Conservation (phyloP, 768 basidiomycete species). For the Psilocybe subaeruginosa region DNA sequence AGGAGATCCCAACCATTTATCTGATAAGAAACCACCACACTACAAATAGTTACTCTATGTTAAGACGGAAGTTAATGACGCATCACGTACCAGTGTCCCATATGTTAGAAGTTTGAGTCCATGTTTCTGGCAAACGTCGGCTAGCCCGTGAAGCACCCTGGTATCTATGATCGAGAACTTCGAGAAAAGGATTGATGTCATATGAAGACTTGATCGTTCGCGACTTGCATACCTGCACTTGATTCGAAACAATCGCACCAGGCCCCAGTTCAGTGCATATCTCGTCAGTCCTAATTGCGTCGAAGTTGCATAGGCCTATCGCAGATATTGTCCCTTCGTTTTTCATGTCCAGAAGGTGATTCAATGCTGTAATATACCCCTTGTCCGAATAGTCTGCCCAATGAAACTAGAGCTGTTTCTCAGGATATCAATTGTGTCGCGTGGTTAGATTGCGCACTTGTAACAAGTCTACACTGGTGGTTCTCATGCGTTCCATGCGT, state of each 20-base stretch:
- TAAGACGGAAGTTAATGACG: background rate
- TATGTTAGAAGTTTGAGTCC: constrained; percentile 78
- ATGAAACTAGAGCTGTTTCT: constrained; percentile 56
- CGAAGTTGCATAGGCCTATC: constrained; percentile 84
- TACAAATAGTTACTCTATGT: constrained; percentile 28
- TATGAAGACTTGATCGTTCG: background rate
- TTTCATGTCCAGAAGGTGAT: constrained; percentile 62
- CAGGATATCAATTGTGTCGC: background rate
- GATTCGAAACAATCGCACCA: constrained; percentile 77
- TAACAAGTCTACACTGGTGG: constrained; percentile 63
- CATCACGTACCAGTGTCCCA: constrained; percentile 67
- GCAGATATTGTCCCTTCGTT: constrained; percentile 59
- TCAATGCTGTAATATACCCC: constrained; percentile 45
- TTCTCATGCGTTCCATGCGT: constrained; percentile 70
- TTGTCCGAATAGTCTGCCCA: constrained; percentile 72
- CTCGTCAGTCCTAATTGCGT: constrained; percentile 73
- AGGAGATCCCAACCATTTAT: constrained; percentile 68
- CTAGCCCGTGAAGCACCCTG: constrained; percentile 77
- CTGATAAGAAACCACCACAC: constrained; percentile 85
- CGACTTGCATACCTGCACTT: constrained; percentile 64
- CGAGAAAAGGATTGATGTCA: constrained; percentile 1
- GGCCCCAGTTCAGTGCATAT: constrained; percentile 77
- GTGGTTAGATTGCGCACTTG: constrained; percentile 47
- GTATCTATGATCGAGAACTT: constrained; percentile 88
- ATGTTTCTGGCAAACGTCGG: constrained; percentile 74